These are phyloP conservation scores for Sophora flavescens DNA, from an alignment of 306 rosid genomes.

Conservation along the genomic window DNA sequence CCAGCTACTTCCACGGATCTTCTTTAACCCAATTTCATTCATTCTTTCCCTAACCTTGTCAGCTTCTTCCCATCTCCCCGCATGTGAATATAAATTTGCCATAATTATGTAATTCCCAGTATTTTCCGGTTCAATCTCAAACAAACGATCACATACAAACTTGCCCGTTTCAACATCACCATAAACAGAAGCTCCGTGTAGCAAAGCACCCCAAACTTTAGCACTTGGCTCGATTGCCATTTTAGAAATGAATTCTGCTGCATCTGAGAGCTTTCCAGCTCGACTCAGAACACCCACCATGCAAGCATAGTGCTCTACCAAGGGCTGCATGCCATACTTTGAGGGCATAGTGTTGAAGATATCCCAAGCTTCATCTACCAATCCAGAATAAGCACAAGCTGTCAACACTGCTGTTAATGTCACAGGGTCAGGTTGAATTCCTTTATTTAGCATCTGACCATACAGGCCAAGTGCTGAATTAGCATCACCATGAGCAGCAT, in stretches of 20 bases:
- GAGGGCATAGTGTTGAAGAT: slow-evolving; percentile 65
- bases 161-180: slow-evolving; percentile 78
- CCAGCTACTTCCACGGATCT: slow-evolving; percentile 83
- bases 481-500: slow-evolving; percentile 82
- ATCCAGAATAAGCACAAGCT: slow-evolving; percentile 84
- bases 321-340: slow-evolving; percentile 64
- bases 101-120: slow-evolving; percentile 82
- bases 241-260: slow-evolving; percentile 66
- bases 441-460: slow-evolving; percentile 63
- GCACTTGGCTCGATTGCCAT: slow-evolving; percentile 83
- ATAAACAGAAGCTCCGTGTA: slow-evolving; percentile 80
- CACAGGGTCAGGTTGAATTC: slow-evolving; percentile 81
- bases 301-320: slow-evolving; percentile 91
- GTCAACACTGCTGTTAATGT: slow-evolving; percentile 75
- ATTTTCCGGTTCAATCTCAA: slow-evolving; percentile 79
- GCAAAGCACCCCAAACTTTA: slow-evolving; percentile 91
- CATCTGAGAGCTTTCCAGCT: slow-evolving; percentile 81
- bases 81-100: slow-evolving; percentile 85
- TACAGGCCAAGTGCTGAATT: slow-evolving; percentile 60
- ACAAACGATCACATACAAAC: slow-evolving; percentile 67
- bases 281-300: slow-evolving; percentile 84
- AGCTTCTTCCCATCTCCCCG: slow-evolving; percentile 88
- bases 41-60: slow-evolving; percentile 69
- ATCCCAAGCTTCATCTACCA: slow-evolving; percentile 80
- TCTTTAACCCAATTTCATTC: slow-evolving; percentile 67